Base-by-base conservation (phyloP, 495 filamentous ascomycete species). In the Lasiosphaeria hispida region DNA sequence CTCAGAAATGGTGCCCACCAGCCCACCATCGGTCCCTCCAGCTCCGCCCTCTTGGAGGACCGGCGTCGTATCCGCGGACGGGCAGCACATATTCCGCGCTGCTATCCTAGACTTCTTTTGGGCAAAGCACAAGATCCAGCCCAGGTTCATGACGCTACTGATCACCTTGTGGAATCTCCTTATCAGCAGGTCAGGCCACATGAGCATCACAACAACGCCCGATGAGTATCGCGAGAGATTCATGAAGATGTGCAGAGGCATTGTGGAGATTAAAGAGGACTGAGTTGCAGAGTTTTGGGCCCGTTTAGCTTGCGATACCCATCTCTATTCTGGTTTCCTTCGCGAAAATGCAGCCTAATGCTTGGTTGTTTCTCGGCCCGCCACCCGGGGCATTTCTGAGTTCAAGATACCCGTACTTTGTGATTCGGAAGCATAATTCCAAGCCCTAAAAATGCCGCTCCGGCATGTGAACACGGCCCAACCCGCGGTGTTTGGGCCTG, bases 51-150 rank as follows among this genome's bases (percentile, higher is more conserved):
- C 73, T 1, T 88, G 85, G 85, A 71, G 84, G 7, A 77, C 71
- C 0, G 87, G 87, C 0, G 37, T 87, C 1, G 41, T 65, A 0
- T 85, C 82, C 17, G 73, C 77, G 9, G 83, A 87, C 64, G 83
- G 82, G 4, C 79, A 82, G 65, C 83, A 85, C 72, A 75, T 83
- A 17, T 90, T 88, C 61, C 74, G 84, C 11, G 82, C 77, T 7
- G 76, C 83, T 5, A 62, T 88, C 18, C 68, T 90, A 42, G 86
- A 89, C 67, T 89, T 88, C 61, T 88, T 89, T 70, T 89, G 86
- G 83, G 83, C 84, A 1, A 84, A 83, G 63, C 85, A 88, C 70
- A 86, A 83, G 59, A 53, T 85, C 1, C 82, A 82, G 48, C 80
- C 86, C 2, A 79, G 76, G 65, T 76, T 80, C 0, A 77, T 88